Base-by-base conservation (phyloP, 2,329 filamentous ascomycete genomes). In the Cercospora brassicicola region DNA sequence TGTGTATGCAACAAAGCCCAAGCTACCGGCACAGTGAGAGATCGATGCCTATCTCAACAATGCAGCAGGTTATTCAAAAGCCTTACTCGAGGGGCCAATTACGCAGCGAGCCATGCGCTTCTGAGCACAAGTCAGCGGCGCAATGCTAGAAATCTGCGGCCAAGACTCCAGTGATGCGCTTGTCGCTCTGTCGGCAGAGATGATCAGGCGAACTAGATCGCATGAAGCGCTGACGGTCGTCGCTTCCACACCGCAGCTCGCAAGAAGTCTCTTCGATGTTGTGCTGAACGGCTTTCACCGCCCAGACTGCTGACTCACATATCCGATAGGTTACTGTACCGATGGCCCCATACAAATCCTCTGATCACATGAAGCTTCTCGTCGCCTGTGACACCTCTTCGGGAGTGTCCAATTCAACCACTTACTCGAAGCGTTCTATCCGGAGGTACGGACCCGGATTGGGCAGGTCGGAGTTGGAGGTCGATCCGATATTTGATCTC, bases 1-100 rank as follows among this genome's bases (percentile, higher is more conserved):
- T 7, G 63, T 65, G 10, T 62, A 64, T 57, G 48, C 30, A 23
- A 64, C 62, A 28, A 64, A 59, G 62, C 62, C 62, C 6, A 64
- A 64, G 33, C n/a, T 36, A 10, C 51, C 48, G 30, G 30, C 61
- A 30, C 48, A 53, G 15, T 53, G 23, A 53, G 4, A 26, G 4
- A 7, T 1, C 2, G 48, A 6, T 53, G 23, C 10, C 9, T 8
- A 10, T 10, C 15, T 4, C 15, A 20, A 20, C 55, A 15, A 57
- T 13, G 53, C 53, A 33, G 23, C 13, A 33, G 10, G 2, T n/a
- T 31, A n/a, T 57, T 9, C 13, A 31, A 28, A 11, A 20, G 6
- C n/a, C 11, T 13, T 30, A 1, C 20, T 15, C 28, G 6, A 4
- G 9, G 28, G 30, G 11, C 48, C 48, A 53, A 26, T 13, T 8